Conservation (phyloP, 2,329 filamentous ascomycete genomes). For the Colletotrichum paranaense region DNA sequence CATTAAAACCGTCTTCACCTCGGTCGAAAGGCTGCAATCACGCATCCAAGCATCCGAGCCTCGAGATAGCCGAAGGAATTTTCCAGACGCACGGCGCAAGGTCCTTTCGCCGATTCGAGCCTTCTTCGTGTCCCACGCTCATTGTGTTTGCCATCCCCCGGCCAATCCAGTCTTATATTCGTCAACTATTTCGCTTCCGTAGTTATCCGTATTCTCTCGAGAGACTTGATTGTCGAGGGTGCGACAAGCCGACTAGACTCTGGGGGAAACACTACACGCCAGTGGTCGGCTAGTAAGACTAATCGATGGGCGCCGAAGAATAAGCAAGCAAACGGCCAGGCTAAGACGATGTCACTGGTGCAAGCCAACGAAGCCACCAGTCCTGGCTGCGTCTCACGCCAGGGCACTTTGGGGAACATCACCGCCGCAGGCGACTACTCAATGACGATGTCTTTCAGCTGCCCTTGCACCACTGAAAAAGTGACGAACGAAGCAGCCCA, state of each 20-base stretch:
- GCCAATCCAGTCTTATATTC: not conserved
- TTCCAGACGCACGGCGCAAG: not conserved
- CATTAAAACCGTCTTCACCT: not conserved
- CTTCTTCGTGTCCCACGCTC: not conserved
- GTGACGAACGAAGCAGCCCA: not conserved
- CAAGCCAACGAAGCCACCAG: constrained; percentile 21
- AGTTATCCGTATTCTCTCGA: not conserved
- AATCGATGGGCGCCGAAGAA: constrained; percentile 15
- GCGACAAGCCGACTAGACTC: not conserved
- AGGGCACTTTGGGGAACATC: not conserved
- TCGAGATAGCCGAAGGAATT: not conserved
- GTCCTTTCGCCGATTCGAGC: not conserved
- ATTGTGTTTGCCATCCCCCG: not conserved
- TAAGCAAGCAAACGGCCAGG: constrained; percentile 28
- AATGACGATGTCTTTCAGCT: not conserved
- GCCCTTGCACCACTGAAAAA: not conserved
- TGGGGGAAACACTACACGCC: not conserved
- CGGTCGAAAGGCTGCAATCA: not conserved
- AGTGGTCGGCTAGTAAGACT: constrained; percentile 11
- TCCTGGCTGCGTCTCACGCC: constrained; percentile 3
- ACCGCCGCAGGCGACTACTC: constrained; percentile 1
- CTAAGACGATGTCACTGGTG: constrained; percentile 20
- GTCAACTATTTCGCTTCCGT: not conserved
- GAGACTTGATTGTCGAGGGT: not conserved
- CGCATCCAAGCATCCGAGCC: not conserved